Conservation (phyloP, 768 basidiomycete genomes). For the Rhodosporidiobolus sp. region DNA sequence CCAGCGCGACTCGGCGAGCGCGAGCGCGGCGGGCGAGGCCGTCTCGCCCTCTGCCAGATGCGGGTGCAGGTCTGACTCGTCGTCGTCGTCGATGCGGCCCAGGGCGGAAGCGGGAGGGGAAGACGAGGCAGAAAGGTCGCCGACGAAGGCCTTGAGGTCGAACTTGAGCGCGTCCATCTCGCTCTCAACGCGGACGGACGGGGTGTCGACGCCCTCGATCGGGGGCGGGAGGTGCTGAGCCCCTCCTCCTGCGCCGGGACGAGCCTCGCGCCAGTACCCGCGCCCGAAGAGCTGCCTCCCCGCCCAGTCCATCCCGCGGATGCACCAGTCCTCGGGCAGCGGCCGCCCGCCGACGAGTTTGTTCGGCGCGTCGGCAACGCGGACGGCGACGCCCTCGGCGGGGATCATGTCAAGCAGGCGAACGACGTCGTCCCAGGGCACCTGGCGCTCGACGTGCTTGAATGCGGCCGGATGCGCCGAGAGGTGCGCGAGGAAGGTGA, state of each 20-base stretch:
- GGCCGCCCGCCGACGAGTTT: conserved; percentile 61
- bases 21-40: conserved; percentile 45
- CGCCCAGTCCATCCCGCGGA: conserved; percentile 96
- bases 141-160: conserved; percentile 49
- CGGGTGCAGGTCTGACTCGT: conserved; percentile 43
- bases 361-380: conserved; percentile 51
- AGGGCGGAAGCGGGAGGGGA: no score
- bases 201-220: conserved; percentile 59
- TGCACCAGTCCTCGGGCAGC: conserved; percentile 88
- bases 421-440: conserved; percentile 81
- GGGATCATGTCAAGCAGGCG: conserved; percentile 61
- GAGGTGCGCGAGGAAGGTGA: conserved; percentile 83
- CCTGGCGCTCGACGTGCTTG: conserved; percentile 64
- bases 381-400: conserved; percentile 23
- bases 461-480: conserved; percentile 64
- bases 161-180: conserved; percentile 72
- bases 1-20: conserved; percentile 63
- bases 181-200: conserved; percentile 44
- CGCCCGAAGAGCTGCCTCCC: conserved; percentile 83
- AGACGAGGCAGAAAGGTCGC: conserved; percentile 34
- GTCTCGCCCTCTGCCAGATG: conserved; percentile 45
- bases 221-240: conserved; percentile 17
- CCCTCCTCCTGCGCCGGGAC: no score
- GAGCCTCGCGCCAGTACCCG: conserved; percentile 74
- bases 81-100: neutral